Evolutionary conservation across 169 alveolate species (phyloP).

Genomic region (Cryptosporidium parvum): DNA sequence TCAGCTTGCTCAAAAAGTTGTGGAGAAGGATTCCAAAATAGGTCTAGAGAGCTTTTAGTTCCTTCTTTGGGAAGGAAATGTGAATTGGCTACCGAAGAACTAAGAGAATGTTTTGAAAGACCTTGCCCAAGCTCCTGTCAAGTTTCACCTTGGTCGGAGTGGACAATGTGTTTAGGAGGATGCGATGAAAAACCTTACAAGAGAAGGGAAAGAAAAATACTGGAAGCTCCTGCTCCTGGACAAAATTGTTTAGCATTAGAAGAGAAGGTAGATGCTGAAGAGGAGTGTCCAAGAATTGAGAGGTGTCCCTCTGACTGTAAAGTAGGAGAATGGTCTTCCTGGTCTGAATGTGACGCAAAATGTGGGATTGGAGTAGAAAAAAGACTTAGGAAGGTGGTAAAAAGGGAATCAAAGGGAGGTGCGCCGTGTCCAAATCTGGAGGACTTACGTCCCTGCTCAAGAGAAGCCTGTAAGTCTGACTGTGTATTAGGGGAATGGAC

Average conservation of each 20-base stretch:
- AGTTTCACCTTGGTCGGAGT: conserved; percentile 79
- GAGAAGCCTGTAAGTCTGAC: conserved; percentile 75
- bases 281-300: conserved; percentile 19
- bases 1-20: conserved; percentile 78
- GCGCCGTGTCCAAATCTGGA: conserved; percentile 51
- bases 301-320: conserved; percentile 76
- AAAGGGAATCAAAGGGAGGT: conserved; percentile 77
- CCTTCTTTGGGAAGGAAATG: conserved; percentile 45
- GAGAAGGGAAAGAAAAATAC: conserved; percentile 33
- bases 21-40: conserved; percentile 79
- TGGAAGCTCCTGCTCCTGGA: conserved; percentile 22
- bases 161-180: conserved; percentile 80
- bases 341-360: conserved; percentile 79
- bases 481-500: conserved; percentile 78
- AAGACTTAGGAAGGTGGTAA: conserved; percentile 72
- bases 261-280: conserved; percentile 7
- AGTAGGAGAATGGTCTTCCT: conserved; percentile 79
- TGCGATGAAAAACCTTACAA: conserved; percentile 75
- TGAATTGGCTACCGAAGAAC: conserved; percentile 34
- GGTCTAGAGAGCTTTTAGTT: conserved; percentile 5
- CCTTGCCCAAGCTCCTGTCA: conserved; percentile 78
- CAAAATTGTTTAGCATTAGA: conserved; percentile 1
- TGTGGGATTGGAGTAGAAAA: conserved; percentile 76
- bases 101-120: conserved; percentile 43
- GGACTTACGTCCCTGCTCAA: conserved; percentile 64